phyloP scores from a whole-genome alignment of 2,329 filamentous ascomycete species.

The Sporothrix curviconia region DNA sequence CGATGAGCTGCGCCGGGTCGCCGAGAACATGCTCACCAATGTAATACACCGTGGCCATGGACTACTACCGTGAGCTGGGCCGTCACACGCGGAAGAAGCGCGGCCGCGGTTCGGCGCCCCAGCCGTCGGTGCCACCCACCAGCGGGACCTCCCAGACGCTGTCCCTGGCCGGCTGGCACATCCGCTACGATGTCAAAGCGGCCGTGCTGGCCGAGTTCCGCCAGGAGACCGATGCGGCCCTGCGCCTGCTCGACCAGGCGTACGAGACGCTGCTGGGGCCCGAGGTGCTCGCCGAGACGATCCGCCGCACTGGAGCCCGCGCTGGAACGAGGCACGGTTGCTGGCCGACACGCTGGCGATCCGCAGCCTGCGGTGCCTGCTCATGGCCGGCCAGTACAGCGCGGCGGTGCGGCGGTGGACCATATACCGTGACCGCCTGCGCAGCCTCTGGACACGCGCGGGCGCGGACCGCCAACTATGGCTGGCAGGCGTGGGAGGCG shows the following conservation, averaged over 20 bases:
- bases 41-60: conserved; percentile 69
- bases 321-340: conserved; percentile 89
- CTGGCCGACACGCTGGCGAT: conserved; percentile 76
- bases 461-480: conserved; percentile 85
- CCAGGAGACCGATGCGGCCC: conserved; percentile 82
- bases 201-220: conserved; percentile 87
- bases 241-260: conserved; percentile 78
- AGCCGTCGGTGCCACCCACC: conserved; percentile 76
- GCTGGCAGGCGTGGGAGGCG: conserved; percentile 90
- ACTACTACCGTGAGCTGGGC: conserved; percentile 92
- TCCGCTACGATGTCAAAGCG: conserved; percentile 91
- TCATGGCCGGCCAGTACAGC: conserved; percentile 75
- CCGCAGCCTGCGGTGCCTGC: conserved; percentile 71
- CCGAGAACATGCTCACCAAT: conserved; percentile 63
- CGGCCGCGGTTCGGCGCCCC: conserved; percentile 67
- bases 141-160: conserved; percentile 78
- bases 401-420: conserved; percentile 76
- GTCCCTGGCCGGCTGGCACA: conserved; percentile 82
- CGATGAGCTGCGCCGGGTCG: conserved; percentile 66
- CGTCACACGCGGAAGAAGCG: conserved; percentile 87
- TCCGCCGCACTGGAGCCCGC: conserved; percentile 81
- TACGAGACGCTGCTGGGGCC: conserved; percentile 76
- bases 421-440: conserved; percentile 65
- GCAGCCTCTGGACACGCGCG: conserved; percentile 75
- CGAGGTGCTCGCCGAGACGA: conserved; percentile 73